Evolutionary conservation across 1,139 yeast species (phyloP), one percentile per base, ranked within the genome.

Genomic region (Kluyveromyces sp.): DNA sequence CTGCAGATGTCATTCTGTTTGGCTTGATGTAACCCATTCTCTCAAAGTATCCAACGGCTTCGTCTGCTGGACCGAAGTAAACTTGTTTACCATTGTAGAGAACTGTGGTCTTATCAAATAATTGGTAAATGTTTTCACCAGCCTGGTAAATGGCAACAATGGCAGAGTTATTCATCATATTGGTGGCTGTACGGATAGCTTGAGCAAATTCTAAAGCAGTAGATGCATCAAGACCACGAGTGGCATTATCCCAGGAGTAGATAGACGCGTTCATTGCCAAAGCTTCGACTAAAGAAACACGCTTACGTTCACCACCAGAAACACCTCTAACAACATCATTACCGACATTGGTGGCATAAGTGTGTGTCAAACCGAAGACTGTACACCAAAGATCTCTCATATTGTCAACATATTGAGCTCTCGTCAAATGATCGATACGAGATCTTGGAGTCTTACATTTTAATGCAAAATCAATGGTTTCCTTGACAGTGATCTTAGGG

Each of bases 161-260:
- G 3, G 83, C 81, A 28, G 83, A 74, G 44, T 74, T 71, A 48
- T 72, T 71, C 61, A 78, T 64, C 58, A 80, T 64, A 53, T 75
- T 75, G 15, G 87, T 79, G 25, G 79, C 72, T 1, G 81, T 73
- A 61, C 83, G 76, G 39, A 81, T 71, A 45, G 84, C 83, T 59
- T 73, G 76, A 25, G 78, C 71, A 58, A 75, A 81, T 58, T 81
- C 87, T 54, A 81, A 71, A 28, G 88, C 88, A 25, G 88, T 81
- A 6, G 86, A 78, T 26, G 88, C 81, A 68, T 81, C 88, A 50
- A 81, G 70, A 60, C 88, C 88, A 65, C 87, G 72, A n/a, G 88
- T 81, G n/a, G 87, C 81, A 58, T 81, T 81, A 69, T 81, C 89
- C 84, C 85, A 82, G 60, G 82, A 77, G 56, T 79, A 79, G 42